Evolutionary conservation across 2,329 filamentous ascomycete species (phyloP).

Genomic region (Penicillium sp.): DNA sequence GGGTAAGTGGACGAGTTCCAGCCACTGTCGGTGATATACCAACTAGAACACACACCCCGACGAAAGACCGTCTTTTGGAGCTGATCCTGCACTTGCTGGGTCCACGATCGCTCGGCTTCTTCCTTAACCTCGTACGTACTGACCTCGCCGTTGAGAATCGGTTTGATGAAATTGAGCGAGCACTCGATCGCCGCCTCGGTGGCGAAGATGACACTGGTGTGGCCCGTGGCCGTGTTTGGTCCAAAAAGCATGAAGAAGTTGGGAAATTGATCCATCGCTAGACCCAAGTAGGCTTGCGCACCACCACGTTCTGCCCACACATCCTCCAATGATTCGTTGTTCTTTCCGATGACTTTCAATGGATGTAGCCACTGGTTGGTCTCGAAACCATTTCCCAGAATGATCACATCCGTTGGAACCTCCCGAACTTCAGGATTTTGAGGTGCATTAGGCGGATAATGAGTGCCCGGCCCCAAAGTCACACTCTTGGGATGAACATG

Average conservation of each 20-base stretch:
- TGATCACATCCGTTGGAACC: slow-evolving; percentile 55
- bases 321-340: slow-evolving; percentile 48
- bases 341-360: slow-evolving; percentile 49
- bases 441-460: slow-evolving; percentile 38
- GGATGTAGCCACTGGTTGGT: slow-evolving; percentile 51
- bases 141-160: slow-evolving; percentile 46
- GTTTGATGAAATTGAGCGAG: slow-evolving; percentile 53
- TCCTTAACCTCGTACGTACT: slow-evolving; percentile 46
- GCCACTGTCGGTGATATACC: slow-evolving; percentile 45
- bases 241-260: slow-evolving; percentile 62
- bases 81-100: slow-evolving; percentile 43
- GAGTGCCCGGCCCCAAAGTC: slow-evolving; percentile 47
- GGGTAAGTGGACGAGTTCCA: slow-evolving; percentile 50
- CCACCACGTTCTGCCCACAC: slow-evolving; percentile 57
- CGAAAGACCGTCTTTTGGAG: slow-evolving; percentile 46
- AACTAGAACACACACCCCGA: slow-evolving; percentile 44
- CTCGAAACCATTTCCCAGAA: slow-evolving; percentile 58
- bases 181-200: slow-evolving; percentile 58
- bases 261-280: slow-evolving; percentile 55
- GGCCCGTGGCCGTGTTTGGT: slow-evolving; percentile 58
- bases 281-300: slow-evolving; percentile 56
- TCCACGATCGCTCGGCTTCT: slow-evolving; percentile 45
- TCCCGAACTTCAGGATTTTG: slow-evolving; percentile 31
- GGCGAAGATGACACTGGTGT: slow-evolving; percentile 55
- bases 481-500: slow-evolving; percentile 48